Base-by-base conservation (phyloP, 805 yeast species). In the Ogataea parapolymorpha region DNA sequence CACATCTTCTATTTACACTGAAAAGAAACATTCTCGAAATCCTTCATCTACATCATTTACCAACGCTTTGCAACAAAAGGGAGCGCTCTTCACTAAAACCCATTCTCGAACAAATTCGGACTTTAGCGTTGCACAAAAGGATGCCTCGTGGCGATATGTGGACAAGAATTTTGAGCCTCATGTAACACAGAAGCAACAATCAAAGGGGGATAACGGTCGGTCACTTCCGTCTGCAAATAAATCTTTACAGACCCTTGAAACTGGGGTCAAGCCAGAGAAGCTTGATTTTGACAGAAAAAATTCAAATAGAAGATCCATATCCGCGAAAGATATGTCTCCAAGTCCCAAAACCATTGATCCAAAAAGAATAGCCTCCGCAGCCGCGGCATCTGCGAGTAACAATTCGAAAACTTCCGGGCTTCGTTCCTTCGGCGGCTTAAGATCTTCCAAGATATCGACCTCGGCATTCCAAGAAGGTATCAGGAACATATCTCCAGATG, bases 381-480 rank as follows among this genome's bases (percentile, higher is more conserved):
- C 54, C 8, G 41, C 45, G 7, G 36, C 41, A 6, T 26, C 46
- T 9, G 22, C 43, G 12, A 26, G 81, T 41, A 68, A 78, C 5
- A 74, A 75, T 39, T 71, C 37, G 14, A 17, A 48, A 15, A 24
- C 53, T 9, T 36, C 55, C 6, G 42, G 77, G 31, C 63, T 75
- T 47, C 63, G 70, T 41, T 68, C 59, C 33, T 59, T 75, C 26
- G 66, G 74, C 2, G 54, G 61, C 34, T 65, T 71, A 35, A 72
- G 70, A 46, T 36, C 56, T 11, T 42, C 49, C 7, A 85, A 85
- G 55, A 75, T 73, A 62, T 77, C 79, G 42, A 85, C 95, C 0
- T 77, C 86, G 0, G 93, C 93, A 0, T 85, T 85, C 58, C 79
- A 77, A 56, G 99, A 93, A 65, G 99, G 99, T 6, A 85, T 93